These are phyloP conservation scores for Paradendryphiella salina DNA, from an alignment of 2,329 filamentous ascomycete species.

Conservation along the genomic window DNA sequence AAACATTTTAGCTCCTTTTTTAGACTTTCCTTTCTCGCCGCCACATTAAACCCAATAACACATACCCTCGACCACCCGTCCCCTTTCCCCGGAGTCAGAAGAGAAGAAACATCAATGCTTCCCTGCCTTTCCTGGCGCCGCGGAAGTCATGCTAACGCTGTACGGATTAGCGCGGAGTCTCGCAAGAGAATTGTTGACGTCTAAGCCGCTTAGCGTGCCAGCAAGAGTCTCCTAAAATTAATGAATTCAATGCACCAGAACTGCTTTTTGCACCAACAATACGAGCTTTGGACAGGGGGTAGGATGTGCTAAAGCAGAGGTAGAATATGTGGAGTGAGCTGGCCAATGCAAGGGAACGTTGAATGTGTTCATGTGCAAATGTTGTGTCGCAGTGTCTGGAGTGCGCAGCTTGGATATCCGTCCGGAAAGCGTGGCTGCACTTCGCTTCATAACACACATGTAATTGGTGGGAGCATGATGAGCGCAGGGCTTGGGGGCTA, in stretches of 20 bases:
- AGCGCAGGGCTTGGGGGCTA: not conserved
- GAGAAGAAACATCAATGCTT: not conserved
- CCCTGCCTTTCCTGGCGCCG: not conserved
- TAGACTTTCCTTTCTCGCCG: not conserved
- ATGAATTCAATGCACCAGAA: constrained; percentile 2
- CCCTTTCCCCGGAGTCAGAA: not conserved
- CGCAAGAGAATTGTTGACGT: no score
- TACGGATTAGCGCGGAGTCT: not conserved
- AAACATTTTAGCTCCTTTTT: not conserved
- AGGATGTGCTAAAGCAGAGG: not conserved
- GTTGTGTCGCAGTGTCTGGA: no score
- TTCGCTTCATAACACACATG: not conserved
- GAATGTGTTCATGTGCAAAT: not conserved
- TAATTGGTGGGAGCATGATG: not conserved
- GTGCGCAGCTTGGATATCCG: not conserved
- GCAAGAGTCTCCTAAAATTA: not conserved
- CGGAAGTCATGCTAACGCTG: not conserved
- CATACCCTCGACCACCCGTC: not conserved
- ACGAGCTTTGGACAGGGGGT: not conserved
- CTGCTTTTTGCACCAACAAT: not conserved
- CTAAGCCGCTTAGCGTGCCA: not conserved
- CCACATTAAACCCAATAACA: not conserved
- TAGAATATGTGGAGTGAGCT: not conserved
- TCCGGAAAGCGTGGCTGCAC: not conserved
- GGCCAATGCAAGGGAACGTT: not conserved